Base-by-base conservation (phyloP, 495 filamentous ascomycete species). In the Pyrenula massariospora region DNA sequence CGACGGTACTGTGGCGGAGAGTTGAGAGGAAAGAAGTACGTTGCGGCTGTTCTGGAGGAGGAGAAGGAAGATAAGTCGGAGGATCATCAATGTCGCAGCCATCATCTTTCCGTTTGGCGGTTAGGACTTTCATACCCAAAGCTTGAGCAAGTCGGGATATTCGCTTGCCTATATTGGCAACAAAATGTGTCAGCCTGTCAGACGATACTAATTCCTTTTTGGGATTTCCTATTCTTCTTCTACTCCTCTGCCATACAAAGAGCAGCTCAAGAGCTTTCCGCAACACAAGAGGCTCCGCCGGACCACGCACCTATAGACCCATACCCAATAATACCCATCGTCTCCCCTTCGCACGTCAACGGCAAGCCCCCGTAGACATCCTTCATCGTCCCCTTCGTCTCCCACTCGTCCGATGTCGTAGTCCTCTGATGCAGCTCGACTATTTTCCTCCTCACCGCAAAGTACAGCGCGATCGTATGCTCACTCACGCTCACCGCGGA, bases 381-480 rank as follows among this genome's bases (percentile, higher is more conserved):
- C 60, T 66, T 65, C 48, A 65, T 48, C 1, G 56, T 56, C 22
- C 54, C 54, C 52, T 57, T 57, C 36, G 56, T 59, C 10, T 52
- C 25, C 67, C 67, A 69, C 2, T 58, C 59, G 3, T 61, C 66
- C 10, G 67, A 68, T 57, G 8, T 15, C 31, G 68, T 68, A 19
- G 60, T 75, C 57, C 56, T 52, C 22, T 54, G 54, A 66, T 70
- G 72, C 63, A 78, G 65, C 19, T 66, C 57, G 8, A 73, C 62
- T 3, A 80, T 62, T n/a, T 68, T 70, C 50, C 81, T 68, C 49
- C 78, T 68, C 51, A 73, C 63, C 2, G 77, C 69, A 61, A 80
- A 82, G 58, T 80, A 83, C 52, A 82, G 59, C 22, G 70, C 72
- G 15, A 83, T 65, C 0, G 72, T 73, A 65, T 83, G 78, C 58